Percentiles rank a stretch among this genome's conserved stretches.
These are phyloP conservation scores for Penicillium paxilli DNA, from an alignment of 495 filamentous ascomycete species.

Conservation along the genomic window DNA sequence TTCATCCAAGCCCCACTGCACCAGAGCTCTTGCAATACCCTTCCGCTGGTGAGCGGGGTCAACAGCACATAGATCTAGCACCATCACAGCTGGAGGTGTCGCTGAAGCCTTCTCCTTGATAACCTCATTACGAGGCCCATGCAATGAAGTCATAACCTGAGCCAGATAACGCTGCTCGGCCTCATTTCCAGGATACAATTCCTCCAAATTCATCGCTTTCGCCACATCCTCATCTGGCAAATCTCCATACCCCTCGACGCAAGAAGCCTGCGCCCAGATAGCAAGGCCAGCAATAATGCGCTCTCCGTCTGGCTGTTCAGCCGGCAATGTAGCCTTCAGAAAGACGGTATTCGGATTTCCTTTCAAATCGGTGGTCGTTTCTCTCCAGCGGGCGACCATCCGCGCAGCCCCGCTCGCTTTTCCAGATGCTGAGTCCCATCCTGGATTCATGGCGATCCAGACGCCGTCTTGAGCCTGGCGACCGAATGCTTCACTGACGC, in stretches of 20 bases:
- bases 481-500: constrained; percentile 34
- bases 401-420: constrained; percentile 21
- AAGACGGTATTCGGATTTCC: constrained; percentile 42
- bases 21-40: constrained; percentile 36
- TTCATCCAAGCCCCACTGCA: constrained; percentile 43
- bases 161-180: constrained; percentile 35
- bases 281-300: constrained; percentile 38
- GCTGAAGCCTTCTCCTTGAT: constrained; percentile 25
- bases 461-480: constrained; percentile 37
- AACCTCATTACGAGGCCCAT: constrained; percentile 27
- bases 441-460: constrained; percentile 44
- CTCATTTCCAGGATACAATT: constrained; percentile 36
- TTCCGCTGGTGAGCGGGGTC: constrained; percentile 39
- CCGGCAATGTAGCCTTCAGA: constrained; percentile 42
- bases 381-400: constrained; percentile 31
- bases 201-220: constrained; percentile 21
- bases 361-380: constrained; percentile 24
- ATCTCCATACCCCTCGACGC: constrained; percentile 37
- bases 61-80: constrained; percentile 40
- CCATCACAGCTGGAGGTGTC: constrained; percentile 32
- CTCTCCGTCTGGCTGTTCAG: constrained; percentile 4
- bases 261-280: constrained; percentile 37
- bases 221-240: constrained; percentile 21
- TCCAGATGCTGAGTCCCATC: constrained; percentile 42
- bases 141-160: constrained; percentile 30